Evolutionary conservation across 352 stramenopile species (phyloP), one percentile per base, ranked within the genome.

Genomic region (Globisporangium abappressorium): DNA sequence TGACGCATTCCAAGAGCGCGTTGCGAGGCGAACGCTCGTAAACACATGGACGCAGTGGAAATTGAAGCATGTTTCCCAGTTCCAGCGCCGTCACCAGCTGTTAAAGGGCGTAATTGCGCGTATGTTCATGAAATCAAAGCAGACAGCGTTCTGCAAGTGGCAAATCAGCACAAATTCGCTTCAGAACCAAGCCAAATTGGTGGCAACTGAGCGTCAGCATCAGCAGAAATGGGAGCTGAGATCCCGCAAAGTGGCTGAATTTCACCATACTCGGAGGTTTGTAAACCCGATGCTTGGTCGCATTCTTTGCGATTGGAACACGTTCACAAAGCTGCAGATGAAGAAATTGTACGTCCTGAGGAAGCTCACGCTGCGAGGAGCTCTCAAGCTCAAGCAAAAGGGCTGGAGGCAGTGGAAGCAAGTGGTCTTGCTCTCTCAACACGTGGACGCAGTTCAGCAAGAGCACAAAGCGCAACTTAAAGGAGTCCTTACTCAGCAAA

Each of bases 1-100:
- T 6, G 80, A 89, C 47, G 78, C 80, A 18, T 88, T 90, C 33
- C 66, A 82, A 30, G 63, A 75, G 33, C 78, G 84, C 28, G 18
- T 47, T 0, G 65, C 65, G 0, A 64, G 7, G 41, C 71, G 78
- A 2, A 26, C 65, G 0, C 24, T 80, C 56, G 47, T 54, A 4
- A 71, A 22, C 26, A 65, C 57, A 11, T 92, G 75, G 75, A 54
- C n/a, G 0, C 58, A 66, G 22, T 85, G 75, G 75, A 15, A 4
- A 15, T 20, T 70, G 14, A 30, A 47, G 43, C 68, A 72, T n/a
- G 15, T 7, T 4, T 5, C 5, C 1, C 24, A 70, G 8, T 33
- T 41, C 15, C 5, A 15, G 5, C 57, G 33, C 11, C 33, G 51
- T 1, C 57, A 26, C 7, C 41, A 54, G 6, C n/a, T 71, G 53